Evolutionary conservation across 495 filamentous ascomycete genomes (phyloP), one percentile per base, ranked within the genome.

Genomic region (Talaromyces trachyspermus): DNA sequence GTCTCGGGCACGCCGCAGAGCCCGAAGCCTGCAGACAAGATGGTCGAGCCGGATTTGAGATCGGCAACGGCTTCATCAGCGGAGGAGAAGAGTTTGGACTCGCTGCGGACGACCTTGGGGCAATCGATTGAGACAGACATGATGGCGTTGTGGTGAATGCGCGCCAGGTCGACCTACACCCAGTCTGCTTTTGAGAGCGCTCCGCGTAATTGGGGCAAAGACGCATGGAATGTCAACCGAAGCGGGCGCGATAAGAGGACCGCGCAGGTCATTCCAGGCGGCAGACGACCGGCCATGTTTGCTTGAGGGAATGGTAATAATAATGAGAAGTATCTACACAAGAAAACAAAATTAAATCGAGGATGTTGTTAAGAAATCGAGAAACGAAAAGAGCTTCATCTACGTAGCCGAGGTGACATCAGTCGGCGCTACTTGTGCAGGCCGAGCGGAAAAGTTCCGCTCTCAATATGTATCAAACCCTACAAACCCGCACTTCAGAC

Each of bases 1-100:
- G 88, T 92, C 62, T 92, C 87, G n/a, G 88, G 86, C 49, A 92
- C 88, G 50, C 88, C 88, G 63, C 84, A 89, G 52, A 95, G 84
- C 18, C 88, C 88, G 61, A 92, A 95, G 12, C 88, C 88, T 11
- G 88, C 86, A 58, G 85, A 86, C 27, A 94, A 70, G 23, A 94
- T 71, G 0, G 84, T 89, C 48, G 73, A 74, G 53, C 84, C 75
- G 45, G 85, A 75, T 63, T 83, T 75, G 64, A 94, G 77, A 60
- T 90, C 84, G 48, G 79, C 75, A 35, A 92, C 75, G 1, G 85
- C 87, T 37, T 79, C 78, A 27, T 83, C 72, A 9, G 85, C 86
- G 43, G 84, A 86, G 35, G 84, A 79, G 59, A 81, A 80, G 19
- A 90, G 63, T 62, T 92, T 92, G 3, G 69, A 72, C 4, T 51